Evolutionary conservation across 164 flowering plant genomes (phyloP), one percentile per base, ranked within the genome.

Genomic region (Umbellularia californica): DNA sequence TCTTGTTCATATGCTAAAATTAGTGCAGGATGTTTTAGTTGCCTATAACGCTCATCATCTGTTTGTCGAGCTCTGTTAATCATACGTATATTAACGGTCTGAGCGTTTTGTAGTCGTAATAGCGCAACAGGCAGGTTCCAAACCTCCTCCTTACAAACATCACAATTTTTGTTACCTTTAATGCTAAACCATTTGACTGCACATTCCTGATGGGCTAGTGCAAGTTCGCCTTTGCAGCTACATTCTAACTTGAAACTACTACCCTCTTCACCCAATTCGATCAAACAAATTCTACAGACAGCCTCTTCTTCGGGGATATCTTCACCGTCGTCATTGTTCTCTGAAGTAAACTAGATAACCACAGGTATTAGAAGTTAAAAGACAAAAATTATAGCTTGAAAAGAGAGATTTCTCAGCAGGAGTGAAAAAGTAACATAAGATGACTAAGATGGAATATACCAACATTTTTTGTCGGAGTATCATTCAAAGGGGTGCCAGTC

Each of bases 151-250:
- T 89, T 91, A 79, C 99, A 95, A 60, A 95, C 91, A 64, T 95
- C 98, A 78, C 99, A 93, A 65, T 84, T 93, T 81, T 88, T 95
- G 86, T 90, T 93, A 58, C 99, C 99, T 80, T 89, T 93, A 73
- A 95, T 86, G 83, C 89, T 87, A 77, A 95, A 95, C 99, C 99
- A 95, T 86, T 92, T 95, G n/a, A 95, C 70, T 22, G 97, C 97
- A 83, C 98, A 95, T 62, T 89, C 97, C 81, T 89, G 84, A 84
- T 95, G 99, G 68, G 97, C 97, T 73, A 95, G 85, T 78, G 96
- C 92, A 74, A 95, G 95, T 83, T 90, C 97, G 11, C 99, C 99
- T 87, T 86, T 95, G 89, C 98, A 95, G 82, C 93, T 88, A 82
- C 99, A 95, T 75, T 95, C 98, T 90, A 95, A 78, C 86, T 95